These are phyloP conservation scores for Nicotiana obtusifolia DNA, from an alignment of 257 asterid species.

Conservation along the genomic window DNA sequence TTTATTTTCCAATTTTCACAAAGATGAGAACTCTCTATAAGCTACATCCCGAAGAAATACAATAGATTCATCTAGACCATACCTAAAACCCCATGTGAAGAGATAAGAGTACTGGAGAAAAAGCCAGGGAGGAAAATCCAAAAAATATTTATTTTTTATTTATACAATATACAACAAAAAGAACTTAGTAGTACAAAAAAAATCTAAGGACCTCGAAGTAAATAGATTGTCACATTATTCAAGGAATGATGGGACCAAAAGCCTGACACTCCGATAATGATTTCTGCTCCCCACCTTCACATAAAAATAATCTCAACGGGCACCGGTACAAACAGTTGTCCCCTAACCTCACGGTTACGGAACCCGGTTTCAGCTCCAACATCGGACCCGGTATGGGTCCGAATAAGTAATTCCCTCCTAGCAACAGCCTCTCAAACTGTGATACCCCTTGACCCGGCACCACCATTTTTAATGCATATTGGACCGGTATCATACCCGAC, in stretches of 20 bases:
- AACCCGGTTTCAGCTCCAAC: conserved; percentile 61
- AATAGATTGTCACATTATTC: conserved; percentile 23
- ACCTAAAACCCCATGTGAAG: neutral
- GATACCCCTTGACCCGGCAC: conserved; percentile 39
- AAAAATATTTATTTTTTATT: neutral
- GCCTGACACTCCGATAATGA: conserved; percentile 59
- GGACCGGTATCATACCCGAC: conserved; percentile 58
- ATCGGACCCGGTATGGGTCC: conserved; percentile 82
- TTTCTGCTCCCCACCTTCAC: conserved; percentile 85
- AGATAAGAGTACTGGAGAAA: neutral
- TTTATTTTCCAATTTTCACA: neutral
- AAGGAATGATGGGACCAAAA: conserved; percentile 58
- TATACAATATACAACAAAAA: neutral
- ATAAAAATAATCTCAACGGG: conserved; percentile 59
- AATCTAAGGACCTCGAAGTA: neutral
- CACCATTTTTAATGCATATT: conserved; percentile 41
- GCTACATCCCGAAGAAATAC: neutral
- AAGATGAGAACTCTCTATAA: neutral
- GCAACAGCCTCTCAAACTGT: conserved; percentile 56
- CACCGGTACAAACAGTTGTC: conserved; percentile 84
- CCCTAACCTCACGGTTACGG: conserved; percentile 59
- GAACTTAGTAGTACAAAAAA: neutral
- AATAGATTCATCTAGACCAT: neutral
- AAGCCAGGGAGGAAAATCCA: neutral
- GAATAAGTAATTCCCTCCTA: conserved; percentile 71